Evolutionary conservation across 2,329 filamentous ascomycete genomes (phyloP), one percentile per base, ranked within the genome.

Genomic region (Fusarium beomiforme): DNA sequence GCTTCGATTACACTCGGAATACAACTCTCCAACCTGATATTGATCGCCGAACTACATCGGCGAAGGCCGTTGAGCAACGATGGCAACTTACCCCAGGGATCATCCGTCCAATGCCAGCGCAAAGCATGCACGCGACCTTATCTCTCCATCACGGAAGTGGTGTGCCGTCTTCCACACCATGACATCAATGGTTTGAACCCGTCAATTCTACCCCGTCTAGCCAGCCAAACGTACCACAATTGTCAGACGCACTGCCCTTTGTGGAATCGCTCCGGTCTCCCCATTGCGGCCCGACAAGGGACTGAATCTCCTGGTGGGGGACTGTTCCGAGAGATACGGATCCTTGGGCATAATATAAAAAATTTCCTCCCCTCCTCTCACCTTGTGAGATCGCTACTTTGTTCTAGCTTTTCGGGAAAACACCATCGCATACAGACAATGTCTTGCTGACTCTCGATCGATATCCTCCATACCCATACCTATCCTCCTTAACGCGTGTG

Each of bases 221-320:
- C 14, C 34, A 26, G 42, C 23, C 29, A 65, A 36, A 65, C 69
- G 59, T 70, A 64, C 69, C 69, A 70, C 65, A 72, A 34, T 44
- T 72, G 36, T 61, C 33, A 61, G 42, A 66, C 37, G 37, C 33
- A 19, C 59, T 61, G 56, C 64, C 69, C 33, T 54, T 70, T 54
- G 65, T 29, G 69, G 69, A 26, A 55, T 72, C 65, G 58, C 46
- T 31, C 60, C 69, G 69, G 59, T 53, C 43, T 53, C 39, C 41
- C 66, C 69, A 72, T 72, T 72, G 69, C 69, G 69, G 69, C 69
- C 69, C 69, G 69, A 72, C 53, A 58, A 59, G 64, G 55, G 46
- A 46, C 34, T 42, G 29, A 60, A 60, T 53, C 46, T 60, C 23
- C 34, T 49, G 49, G 64, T 65, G 64, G 63, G 64, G 62, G 44